phyloP scores from a whole-genome alignment of 2,329 filamentous ascomycete species.

The Metarhizium brunneum region DNA sequence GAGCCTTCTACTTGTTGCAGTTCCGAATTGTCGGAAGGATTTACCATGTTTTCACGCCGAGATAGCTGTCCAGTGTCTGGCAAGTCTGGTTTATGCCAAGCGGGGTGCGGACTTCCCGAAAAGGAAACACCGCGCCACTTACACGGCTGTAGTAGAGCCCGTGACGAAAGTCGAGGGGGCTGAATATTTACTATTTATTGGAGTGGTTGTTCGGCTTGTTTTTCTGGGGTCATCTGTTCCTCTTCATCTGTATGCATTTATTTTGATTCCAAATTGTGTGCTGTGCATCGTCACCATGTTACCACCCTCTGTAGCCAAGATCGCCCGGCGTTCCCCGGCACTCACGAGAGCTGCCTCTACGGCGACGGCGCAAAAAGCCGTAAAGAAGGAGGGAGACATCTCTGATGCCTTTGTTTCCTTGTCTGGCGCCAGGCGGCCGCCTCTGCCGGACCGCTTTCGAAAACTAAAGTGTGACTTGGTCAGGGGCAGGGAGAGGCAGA shows the following conservation, averaged over 20 bases:
- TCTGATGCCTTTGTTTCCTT: slow-evolving; percentile 53
- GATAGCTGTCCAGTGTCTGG: too few relatives aligned
- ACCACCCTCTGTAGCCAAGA: slow-evolving; percentile 6
- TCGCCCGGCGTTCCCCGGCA: slow-evolving; percentile 3
- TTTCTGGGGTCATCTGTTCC: background rate
- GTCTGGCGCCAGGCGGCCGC: slow-evolving; percentile 33
- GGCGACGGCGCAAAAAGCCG: slow-evolving; percentile 7
- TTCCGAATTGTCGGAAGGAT: too few relatives aligned
- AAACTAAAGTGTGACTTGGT: slow-evolving; percentile 45
- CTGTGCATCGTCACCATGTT: slow-evolving; percentile 4
- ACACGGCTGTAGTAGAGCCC: background rate
- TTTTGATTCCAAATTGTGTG: background rate
- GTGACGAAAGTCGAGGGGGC: background rate
- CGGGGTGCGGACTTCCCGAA: slow-evolving; percentile 20
- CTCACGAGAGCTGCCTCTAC: slow-evolving; percentile 4
- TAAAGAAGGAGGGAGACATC: slow-evolving; percentile 51
- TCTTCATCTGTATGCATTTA: background rate
- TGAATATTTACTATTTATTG: background rate
- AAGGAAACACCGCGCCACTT: slow-evolving; percentile 16
- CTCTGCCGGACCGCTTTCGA: slow-evolving; percentile 46
- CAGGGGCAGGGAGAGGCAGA: slow-evolving; percentile 34
- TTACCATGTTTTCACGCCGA: too few relatives aligned
- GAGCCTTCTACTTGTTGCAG: too few relatives aligned
- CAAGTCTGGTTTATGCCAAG: background rate
- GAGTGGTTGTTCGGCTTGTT: background rate